phyloP scores from a whole-genome alignment of 176 grass and related monocot genomes.

The Echinochloa phyllopogon region DNA sequence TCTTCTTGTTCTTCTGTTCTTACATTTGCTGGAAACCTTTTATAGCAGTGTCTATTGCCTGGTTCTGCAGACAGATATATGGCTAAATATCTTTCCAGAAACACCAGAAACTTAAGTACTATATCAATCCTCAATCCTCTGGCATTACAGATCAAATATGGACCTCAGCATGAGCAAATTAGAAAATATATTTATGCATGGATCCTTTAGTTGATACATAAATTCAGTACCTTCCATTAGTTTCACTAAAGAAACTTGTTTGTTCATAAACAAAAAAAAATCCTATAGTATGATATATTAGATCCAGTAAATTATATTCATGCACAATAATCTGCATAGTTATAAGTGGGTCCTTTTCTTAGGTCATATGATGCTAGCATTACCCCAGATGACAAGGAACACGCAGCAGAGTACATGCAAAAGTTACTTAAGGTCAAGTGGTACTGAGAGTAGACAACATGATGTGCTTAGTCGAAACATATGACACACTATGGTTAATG shows the following conservation, averaged over 20 bases:
- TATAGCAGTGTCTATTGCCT: constrained; percentile 68
- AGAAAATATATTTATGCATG: constrained; percentile 17
- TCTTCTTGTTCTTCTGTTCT: constrained; percentile 99
- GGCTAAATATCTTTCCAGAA: constrained; percentile 37
- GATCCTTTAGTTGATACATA: constrained; percentile 23
- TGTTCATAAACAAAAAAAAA: constrained; percentile 33
- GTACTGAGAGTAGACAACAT: constrained; percentile 24
- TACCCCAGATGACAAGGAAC: neutral
- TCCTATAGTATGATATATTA: constrained; percentile 20
- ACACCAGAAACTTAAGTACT: constrained; percentile 10
- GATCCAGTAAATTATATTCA: constrained; percentile 34
- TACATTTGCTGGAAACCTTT: constrained; percentile 83
- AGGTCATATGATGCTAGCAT: constrained; percentile 24
- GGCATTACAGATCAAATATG: constrained; percentile 31
- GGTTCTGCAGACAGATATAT: constrained; percentile 56
- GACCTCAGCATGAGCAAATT: constrained; percentile 18
- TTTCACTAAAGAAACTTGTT: constrained; percentile 20
- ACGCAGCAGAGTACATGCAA: neutral
- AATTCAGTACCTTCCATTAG: neutral
- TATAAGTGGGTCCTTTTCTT: constrained; percentile 6
- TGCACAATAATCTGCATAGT: constrained; percentile 3
- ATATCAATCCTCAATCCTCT: constrained; percentile 5
- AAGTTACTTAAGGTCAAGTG: constrained; percentile 5
- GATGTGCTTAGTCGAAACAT: neutral
- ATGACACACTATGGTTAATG: neutral